phyloP scores from a whole-genome alignment of 2,329 filamentous ascomycete genomes.

The Penicillium sp. region DNA sequence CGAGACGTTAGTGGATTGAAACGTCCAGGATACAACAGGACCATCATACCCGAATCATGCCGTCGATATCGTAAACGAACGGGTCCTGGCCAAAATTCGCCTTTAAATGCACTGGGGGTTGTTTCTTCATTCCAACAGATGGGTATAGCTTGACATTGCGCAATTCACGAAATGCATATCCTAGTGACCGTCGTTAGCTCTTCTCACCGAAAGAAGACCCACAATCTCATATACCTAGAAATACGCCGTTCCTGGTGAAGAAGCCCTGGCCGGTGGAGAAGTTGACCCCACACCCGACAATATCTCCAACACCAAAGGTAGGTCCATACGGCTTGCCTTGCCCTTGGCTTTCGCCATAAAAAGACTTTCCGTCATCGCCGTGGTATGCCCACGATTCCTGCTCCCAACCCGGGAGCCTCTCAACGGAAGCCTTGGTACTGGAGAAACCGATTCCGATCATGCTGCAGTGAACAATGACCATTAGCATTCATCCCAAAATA shows the following conservation, averaged over 20 bases:
- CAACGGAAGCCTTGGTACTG: slow-evolving; percentile 58
- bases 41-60: slow-evolving; percentile 69
- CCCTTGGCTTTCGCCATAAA: slow-evolving; percentile 56
- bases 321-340: slow-evolving; percentile 60
- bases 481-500: background rate
- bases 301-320: slow-evolving; percentile 59
- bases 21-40: background rate
- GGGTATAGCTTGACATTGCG: slow-evolving; percentile 50
- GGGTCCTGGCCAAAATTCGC: slow-evolving; percentile 68
- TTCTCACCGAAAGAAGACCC: slow-evolving; percentile 8
- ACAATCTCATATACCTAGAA: slow-evolving; percentile 53
- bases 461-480: slow-evolving; percentile 4
- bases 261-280: slow-evolving; percentile 62
- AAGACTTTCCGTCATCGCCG: slow-evolving; percentile 65
- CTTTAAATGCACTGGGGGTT: slow-evolving; percentile 57
- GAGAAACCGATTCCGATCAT: slow-evolving; percentile 62
- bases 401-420: slow-evolving; percentile 66
- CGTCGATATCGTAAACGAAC: slow-evolving; percentile 90
- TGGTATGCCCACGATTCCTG: slow-evolving; percentile 66
- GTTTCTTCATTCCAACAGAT: slow-evolving; percentile 65
- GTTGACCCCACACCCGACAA: slow-evolving; percentile 65
- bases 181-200: slow-evolving; percentile 44
- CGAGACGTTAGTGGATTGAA: slow-evolving; percentile 3
- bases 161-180: slow-evolving; percentile 52
- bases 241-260: slow-evolving; percentile 65